Evolutionary conservation across 2,329 filamentous ascomycete species (phyloP), one percentile per base, ranked within the genome.

Genomic region (Colletotrichum melonis): DNA sequence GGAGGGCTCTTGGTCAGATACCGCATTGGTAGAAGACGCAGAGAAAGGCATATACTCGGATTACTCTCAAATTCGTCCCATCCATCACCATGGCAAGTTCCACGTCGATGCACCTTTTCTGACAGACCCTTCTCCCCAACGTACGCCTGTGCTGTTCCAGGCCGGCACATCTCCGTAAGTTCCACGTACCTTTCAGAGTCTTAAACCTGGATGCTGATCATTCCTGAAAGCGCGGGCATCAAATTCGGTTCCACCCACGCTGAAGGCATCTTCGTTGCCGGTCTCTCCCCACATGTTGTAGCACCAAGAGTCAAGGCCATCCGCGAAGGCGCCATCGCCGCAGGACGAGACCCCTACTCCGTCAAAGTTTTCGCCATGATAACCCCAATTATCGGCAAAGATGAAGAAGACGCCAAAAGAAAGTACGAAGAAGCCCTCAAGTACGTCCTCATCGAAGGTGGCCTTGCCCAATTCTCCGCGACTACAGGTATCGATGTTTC

Each of bases 401-500:
- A 87, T 0, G 86, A 88, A 58, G 86, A 86, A 70, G 89, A 90
- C 75, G 89, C 89, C 0, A 79, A 82, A 56, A 83, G 79, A 1
- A 91, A 91, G 76, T 83, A 87, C 52, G 83, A 84, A 28, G 86
- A 88, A 70, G 75, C 86, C 7, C 84, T 86, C 75, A 86, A 86
- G 73, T 86, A 91, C 76, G 88, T 86, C 1, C 88, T 85, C 0
- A 85, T 86, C 0, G 81, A 89, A 22, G 89, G 88, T 0, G 89
- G 88, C 0, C 80, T 91, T 1, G 89, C 89, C 0, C 81, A 90
- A 1, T 88, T 90, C 74, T 87, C 85, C 38, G 88, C 88, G 1
- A 90, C 87, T 86, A 90, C 89, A 0, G 90, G 90, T 0, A 90
- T 92, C 70, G 89, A 92, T 76, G 82, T 91, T 32, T 88, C 86